Base-by-base conservation (phyloP, 495 filamentous ascomycete genomes). In the Talaromyces wortmannii region DNA sequence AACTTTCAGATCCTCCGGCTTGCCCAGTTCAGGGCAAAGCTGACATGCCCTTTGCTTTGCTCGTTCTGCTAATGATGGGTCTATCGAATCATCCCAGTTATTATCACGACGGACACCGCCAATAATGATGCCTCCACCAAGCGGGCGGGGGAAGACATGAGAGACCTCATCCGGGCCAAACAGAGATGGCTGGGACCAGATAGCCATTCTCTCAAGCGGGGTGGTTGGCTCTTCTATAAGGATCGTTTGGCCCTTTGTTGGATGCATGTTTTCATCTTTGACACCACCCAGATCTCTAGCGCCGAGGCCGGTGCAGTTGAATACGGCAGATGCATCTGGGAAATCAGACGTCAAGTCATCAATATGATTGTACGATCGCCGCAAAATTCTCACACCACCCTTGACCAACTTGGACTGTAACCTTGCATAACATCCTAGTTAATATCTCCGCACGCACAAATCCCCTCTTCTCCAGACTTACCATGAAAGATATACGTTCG, bases 31-130 rank as follows among this genome's bases (percentile, higher is more conserved):
- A 31, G 52, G 52, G 12, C 17, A 40, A 5, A 53, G 40, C 45
- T 53, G 52, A 18, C 52, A 53, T 13, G 52, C 52, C 33, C 52
- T 45, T 46, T 53, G 40, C 43, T 53, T 53, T 29, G 44, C 45
- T 45, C 52, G 23, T 13, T 53, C 40, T 4, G 40, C 52, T 7
- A 40, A n/a, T 5, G 52, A 53, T 6, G 30, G 13, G 6, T 53
- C 52, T n/a, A 45, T 31, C 5, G 52, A 45, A 11, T 45, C 52
- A n/a, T 53, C 42, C 52, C 52, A 53, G 15, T 45, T 29, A 40
- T 53, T 32, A 12, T 53, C 40, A 15, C 44, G 18, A 46, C 40
- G 16, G 13, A 53, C 42, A n/a, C 52, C 52, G 18, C 52, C 52
- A 12, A 53, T 53, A 23, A 53, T 53, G 29, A 53, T 42, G 10